A percentile compares a stretch with the other conserved stretches of the same genome.
These are phyloP conservation scores for Penicillium maclennaniae DNA, from an alignment of 495 filamentous ascomycete genomes.

Conservation along the genomic window DNA sequence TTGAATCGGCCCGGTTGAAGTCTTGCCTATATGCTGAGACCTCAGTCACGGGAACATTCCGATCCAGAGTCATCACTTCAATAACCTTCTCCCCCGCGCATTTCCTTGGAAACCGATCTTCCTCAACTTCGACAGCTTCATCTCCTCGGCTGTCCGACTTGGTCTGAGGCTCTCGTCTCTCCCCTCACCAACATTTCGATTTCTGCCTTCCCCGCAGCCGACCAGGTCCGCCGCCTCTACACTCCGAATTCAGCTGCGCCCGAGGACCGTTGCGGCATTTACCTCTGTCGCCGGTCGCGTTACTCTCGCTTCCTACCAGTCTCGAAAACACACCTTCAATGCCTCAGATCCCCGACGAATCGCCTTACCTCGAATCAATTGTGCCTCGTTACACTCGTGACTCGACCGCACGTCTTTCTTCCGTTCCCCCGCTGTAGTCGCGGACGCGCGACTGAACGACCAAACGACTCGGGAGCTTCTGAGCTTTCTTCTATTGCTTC, in stretches of 20 bases:
- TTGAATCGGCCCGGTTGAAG: conserved; percentile 17
- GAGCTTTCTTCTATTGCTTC: neutral
- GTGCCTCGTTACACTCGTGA: conserved; percentile 25
- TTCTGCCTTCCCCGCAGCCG: conserved; percentile 27
- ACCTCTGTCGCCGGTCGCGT: conserved; percentile 16
- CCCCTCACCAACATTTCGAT: neutral
- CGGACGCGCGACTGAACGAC: conserved; percentile 23
- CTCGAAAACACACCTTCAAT: conserved; percentile 21
- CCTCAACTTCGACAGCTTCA: neutral
- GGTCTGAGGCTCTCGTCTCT: conserved; percentile 3
- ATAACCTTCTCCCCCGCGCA: conserved; percentile 6
- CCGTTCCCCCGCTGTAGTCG: conserved; percentile 23
- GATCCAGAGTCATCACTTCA: conserved; percentile 3
- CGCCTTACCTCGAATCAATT: conserved; percentile 22
- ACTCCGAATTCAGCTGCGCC: conserved; percentile 24
- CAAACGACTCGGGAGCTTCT: conserved; percentile 1
- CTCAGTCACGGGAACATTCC: conserved; percentile 33
- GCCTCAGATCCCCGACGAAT: conserved; percentile 15
- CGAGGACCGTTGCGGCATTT: conserved; percentile 28
- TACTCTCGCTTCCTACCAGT: neutral
- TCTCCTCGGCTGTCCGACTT: neutral
- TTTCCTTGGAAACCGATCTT: neutral
- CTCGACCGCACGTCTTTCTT: conserved; percentile 14
- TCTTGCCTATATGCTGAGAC: conserved; percentile 15
- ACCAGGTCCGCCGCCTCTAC: conserved; percentile 16